Conservation (phyloP, 192 early-diverging fungal genomes). For the Pilaira anomala region DNA sequence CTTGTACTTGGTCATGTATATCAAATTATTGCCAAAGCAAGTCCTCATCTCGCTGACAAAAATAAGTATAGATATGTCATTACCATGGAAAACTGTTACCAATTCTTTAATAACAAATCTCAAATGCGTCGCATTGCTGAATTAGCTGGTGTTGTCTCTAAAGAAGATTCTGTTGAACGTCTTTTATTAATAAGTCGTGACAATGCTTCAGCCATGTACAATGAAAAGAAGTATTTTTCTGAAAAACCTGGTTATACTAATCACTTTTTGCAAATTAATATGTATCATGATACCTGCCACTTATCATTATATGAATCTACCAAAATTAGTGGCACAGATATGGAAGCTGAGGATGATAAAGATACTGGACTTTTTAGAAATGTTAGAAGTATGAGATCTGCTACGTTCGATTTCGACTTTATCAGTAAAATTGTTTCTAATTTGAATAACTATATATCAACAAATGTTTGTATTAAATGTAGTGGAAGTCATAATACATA, state of each 20-base stretch:
- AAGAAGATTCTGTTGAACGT: conserved; percentile 33
- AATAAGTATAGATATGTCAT: background rate
- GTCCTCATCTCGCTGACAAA: background rate
- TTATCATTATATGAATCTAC: background rate
- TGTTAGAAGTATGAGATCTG: background rate
- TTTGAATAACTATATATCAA: background rate
- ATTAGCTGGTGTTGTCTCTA: conserved; percentile 32
- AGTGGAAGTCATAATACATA: background rate
- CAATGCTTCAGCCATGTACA: conserved; percentile 43
- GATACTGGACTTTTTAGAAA: background rate
- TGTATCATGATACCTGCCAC: background rate
- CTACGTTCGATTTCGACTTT: conserved; percentile 6
- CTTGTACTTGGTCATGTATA: background rate
- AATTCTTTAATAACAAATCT: conserved; percentile 24
- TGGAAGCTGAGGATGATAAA: background rate
- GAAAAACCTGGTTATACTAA: background rate
- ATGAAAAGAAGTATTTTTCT: conserved; percentile 24
- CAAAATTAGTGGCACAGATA: background rate
- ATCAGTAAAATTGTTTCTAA: conserved; percentile 2
- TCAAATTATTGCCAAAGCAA: background rate
- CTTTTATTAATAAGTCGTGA: conserved; percentile 42
- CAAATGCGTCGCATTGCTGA: conserved; percentile 40
- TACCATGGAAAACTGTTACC: conserved; percentile 13
- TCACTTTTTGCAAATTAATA: background rate
- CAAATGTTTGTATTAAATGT: background rate